Percentiles rank a stretch among this genome's conserved stretches.
Evolutionary conservation across 495 filamentous ascomycete species (phyloP).

Genomic region (Xylaria palmicola): DNA sequence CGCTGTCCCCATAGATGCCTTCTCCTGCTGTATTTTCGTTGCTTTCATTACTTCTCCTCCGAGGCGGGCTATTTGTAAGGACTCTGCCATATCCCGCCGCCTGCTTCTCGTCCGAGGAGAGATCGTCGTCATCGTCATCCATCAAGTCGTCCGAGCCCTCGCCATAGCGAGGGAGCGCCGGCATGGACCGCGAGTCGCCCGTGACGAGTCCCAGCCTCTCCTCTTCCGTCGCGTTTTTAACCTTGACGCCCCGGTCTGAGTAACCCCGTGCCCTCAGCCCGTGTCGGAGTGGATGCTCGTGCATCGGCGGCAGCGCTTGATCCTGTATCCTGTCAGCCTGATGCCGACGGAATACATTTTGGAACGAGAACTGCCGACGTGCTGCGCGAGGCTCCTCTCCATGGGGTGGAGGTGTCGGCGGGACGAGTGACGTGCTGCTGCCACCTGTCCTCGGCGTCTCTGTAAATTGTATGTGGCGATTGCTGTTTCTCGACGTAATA

Average conservation of each 20-base stretch:
- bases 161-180: conserved; percentile 40
- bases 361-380: conserved; percentile 88
- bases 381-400: conserved; percentile 32
- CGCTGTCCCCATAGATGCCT: conserved; percentile 23
- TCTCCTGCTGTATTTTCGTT: conserved; percentile 18
- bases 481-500: conserved; percentile 32
- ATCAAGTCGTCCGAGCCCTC: conserved; percentile 23
- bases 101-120: conserved; percentile 37
- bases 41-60: conserved; percentile 21
- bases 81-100: conserved; percentile 38
- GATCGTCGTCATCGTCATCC: conserved; percentile 32
- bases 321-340: conserved; percentile 38
- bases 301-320: conserved; percentile 22
- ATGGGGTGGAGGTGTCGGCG: conserved; percentile 53
- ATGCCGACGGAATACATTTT: conserved; percentile 66
- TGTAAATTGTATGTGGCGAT: conserved; percentile 43
- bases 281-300: conserved; percentile 31
- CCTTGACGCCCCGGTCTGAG: conserved; percentile 40
- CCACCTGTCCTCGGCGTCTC: conserved; percentile 25
- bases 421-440: conserved; percentile 32
- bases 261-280: conserved; percentile 51
- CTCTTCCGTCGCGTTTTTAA: conserved; percentile 73
- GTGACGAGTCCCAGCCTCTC: conserved; percentile 84
- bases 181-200: conserved; percentile 59
- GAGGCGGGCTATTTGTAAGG: conserved; percentile 36